Conservation (phyloP, 768 basidiomycete genomes). For the Hypholoma sublateritium region DNA sequence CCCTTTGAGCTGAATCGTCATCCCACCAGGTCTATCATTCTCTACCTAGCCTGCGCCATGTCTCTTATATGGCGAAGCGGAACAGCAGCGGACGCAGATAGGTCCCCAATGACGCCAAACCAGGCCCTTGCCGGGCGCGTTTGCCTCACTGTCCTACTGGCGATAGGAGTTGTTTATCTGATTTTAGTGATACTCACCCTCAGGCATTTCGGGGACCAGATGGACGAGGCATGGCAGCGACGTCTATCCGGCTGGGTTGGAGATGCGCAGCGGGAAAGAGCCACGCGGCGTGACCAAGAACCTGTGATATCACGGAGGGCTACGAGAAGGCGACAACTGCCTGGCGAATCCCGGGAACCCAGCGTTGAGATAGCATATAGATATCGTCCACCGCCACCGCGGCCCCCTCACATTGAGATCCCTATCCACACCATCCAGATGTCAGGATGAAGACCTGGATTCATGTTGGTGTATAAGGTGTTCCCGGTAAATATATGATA, state of each 20-base stretch:
- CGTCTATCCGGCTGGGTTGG: constrained; percentile 17
- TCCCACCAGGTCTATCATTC: constrained; percentile 50
- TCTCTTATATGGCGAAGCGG: constrained; percentile 66
- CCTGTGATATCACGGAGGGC: too few relatives aligned
- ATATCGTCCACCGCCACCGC: too few relatives aligned
- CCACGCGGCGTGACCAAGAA: too few relatives aligned
- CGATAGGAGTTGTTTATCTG: constrained; percentile 43
- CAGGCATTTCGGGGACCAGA: constrained; percentile 20
- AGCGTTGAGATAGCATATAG: too few relatives aligned
- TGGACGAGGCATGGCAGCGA: constrained; percentile 23
- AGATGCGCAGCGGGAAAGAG: background rate
- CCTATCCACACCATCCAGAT: too few relatives aligned
- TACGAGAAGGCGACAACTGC: too few relatives aligned
- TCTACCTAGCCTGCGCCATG: constrained; percentile 55
- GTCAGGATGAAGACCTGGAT: too few relatives aligned
- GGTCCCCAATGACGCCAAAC: constrained; percentile 26
- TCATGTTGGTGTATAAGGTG: too few relatives aligned
- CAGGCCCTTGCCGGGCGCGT: constrained; percentile 38
- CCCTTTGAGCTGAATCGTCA: background rate
- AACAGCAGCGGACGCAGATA: constrained; percentile 28
- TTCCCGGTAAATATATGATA: too few relatives aligned
- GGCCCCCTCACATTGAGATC: too few relatives aligned
- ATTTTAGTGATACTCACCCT: constrained; percentile 19
- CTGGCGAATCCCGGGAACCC: too few relatives aligned
- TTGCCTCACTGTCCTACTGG: constrained; percentile 46